These are phyloP conservation scores for Salix caprea DNA, from an alignment of 345 rosid species.

Conservation along the genomic window DNA sequence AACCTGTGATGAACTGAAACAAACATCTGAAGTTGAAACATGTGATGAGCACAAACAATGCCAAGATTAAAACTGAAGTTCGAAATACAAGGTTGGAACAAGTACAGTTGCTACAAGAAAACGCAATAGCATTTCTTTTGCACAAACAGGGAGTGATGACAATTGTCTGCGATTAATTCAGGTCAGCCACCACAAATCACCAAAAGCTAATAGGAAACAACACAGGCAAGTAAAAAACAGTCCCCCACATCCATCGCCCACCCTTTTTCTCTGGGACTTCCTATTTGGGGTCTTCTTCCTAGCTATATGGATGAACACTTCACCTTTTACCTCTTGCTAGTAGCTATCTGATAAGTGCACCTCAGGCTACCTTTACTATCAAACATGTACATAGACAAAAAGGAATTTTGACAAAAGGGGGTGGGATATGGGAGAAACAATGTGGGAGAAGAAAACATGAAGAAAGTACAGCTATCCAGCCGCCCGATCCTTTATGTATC, in stretches of 20 bases:
- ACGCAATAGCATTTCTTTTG: constrained; percentile 34
- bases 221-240: constrained; percentile 6
- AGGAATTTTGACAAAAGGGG: constrained; percentile 11
- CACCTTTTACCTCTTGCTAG: constrained; percentile 25
- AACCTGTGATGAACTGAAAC: too few species aligned
- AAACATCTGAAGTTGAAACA: background rate
- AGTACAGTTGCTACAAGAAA: constrained; percentile 4
- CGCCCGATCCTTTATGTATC: constrained; percentile 20
- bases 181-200: constrained; percentile 37
- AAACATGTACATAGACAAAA: constrained; percentile 46
- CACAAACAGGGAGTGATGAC: constrained; percentile 30
- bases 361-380: constrained; percentile 39
- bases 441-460: constrained; percentile 13
- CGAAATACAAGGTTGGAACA: background rate
- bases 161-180: constrained; percentile 24
- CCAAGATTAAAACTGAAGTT: background rate
- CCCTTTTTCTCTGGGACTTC: constrained; percentile 21
- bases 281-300: constrained; percentile 27
- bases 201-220: constrained; percentile 22
- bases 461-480: constrained; percentile 28
- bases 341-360: constrained; percentile 30
- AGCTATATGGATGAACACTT: constrained; percentile 30
- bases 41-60: background rate
- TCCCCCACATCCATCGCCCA: constrained; percentile 16
- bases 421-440: constrained; percentile 5